phyloP scores from a whole-genome alignment of 1,284 basidiomycete species.

The Nidula niveotomentosa region DNA sequence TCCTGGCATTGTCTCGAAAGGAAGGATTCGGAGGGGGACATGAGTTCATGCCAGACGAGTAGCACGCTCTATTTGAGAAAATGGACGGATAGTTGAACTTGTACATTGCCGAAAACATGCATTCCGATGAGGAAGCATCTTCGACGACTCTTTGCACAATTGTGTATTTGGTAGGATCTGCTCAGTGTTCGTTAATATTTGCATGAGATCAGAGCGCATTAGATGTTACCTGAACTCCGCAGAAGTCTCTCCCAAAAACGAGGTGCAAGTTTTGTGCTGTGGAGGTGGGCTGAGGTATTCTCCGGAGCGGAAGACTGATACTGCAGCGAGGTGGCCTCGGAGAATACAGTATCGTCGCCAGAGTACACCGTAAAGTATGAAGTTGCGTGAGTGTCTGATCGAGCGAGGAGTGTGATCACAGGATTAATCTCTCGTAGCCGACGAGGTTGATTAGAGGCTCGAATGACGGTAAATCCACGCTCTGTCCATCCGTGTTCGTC shows the following conservation, averaged over 20 bases:
- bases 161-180: slow-evolving; percentile 59
- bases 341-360: slow-evolving; percentile 46
- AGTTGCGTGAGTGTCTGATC: slow-evolving; percentile 39
- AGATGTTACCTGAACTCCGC: slow-evolving; percentile 45
- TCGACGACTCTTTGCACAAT: slow-evolving; percentile 56
- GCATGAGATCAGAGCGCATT: not conserved
- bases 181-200: not conserved
- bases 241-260: slow-evolving; percentile 59
- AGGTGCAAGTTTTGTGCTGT: slow-evolving; percentile 58
- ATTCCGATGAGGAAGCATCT: slow-evolving; percentile 20
- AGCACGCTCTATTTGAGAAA: not conserved
- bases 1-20: not conserved
- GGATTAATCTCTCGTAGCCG: slow-evolving; percentile 59
- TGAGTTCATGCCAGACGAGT: not conserved
- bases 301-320: slow-evolving; percentile 31
- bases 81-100: slow-evolving; percentile 41
- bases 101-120: slow-evolving; percentile 52
- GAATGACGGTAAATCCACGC: slow-evolving; percentile 23
- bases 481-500: slow-evolving; percentile 21
- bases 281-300: slow-evolving; percentile 41
- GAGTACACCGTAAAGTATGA: slow-evolving; percentile 55
- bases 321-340: slow-evolving; percentile 44
- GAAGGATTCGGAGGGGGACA: slow-evolving; percentile 8
- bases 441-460: slow-evolving; percentile 44
- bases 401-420: slow-evolving; percentile 57